Evolutionary conservation across 2,329 filamentous ascomycete species (phyloP).

Genomic region (Cercospora brassicicola): DNA sequence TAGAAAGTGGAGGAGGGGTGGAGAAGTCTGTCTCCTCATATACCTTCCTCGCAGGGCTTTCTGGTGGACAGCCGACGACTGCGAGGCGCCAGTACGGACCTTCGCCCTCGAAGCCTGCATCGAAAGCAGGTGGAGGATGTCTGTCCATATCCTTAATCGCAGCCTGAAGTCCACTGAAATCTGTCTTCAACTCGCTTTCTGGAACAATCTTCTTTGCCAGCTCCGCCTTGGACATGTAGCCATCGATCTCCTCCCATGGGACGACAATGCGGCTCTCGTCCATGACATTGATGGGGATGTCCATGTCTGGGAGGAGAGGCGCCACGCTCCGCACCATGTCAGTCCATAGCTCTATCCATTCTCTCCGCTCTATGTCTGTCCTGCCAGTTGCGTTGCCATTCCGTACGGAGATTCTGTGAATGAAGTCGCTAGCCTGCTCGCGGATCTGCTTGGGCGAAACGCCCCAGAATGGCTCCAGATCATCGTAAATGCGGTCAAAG

Average conservation of each 20-base stretch:
- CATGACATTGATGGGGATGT: slow-evolving; percentile 52
- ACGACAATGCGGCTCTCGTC: slow-evolving; percentile 52
- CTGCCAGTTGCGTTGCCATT: slow-evolving; percentile 41
- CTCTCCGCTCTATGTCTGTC: slow-evolving; percentile 32
- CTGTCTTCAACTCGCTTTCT: slow-evolving; percentile 34
- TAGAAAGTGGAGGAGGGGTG: slow-evolving; percentile 39
- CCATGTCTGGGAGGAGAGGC: slow-evolving; percentile 47
- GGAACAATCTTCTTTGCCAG: slow-evolving; percentile 35
- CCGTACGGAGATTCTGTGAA: slow-evolving; percentile 44
- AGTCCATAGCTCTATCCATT: slow-evolving; percentile 47
- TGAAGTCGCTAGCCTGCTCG: slow-evolving; percentile 42
- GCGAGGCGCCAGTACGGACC: slow-evolving; percentile 47
- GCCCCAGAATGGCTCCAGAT: slow-evolving; percentile 53
- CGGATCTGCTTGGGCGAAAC: slow-evolving; percentile 46
- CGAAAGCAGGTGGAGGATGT: slow-evolving; percentile 30
- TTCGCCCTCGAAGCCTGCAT: slow-evolving; percentile 37
- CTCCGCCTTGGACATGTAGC: slow-evolving; percentile 41
- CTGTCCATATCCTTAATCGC: slow-evolving; percentile 33
- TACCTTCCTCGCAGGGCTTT: slow-evolving; percentile 40
- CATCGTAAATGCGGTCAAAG: slow-evolving; percentile 55
- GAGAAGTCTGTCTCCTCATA: slow-evolving; percentile 43
- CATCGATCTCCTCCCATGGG: slow-evolving; percentile 49
- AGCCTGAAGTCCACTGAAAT: slow-evolving; percentile 34
- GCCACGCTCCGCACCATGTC: slow-evolving; percentile 44
- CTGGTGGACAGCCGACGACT: slow-evolving; percentile 44